Base-by-base conservation (phyloP, 352 stramenopile genomes). In the Phytophthora lateralis region DNA sequence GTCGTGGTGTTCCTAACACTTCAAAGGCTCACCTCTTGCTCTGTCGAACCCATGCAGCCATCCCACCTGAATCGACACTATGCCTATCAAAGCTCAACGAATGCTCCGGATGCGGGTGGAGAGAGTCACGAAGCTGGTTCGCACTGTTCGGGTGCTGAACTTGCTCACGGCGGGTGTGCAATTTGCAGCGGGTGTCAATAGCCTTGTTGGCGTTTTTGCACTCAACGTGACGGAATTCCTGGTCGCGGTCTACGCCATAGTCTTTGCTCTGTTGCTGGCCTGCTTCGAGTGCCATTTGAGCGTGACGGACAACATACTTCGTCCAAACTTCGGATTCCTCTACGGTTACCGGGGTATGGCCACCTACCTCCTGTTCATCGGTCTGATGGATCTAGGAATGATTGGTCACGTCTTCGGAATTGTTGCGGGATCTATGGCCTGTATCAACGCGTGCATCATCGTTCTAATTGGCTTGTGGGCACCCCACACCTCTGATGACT, bases 321-420 rank as follows among this genome's bases (percentile, higher is more conserved):
- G 71, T 26, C 58, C 68, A 14, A 86, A 88, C 62, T 88, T 86
- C 48, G 79, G 76, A 24, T 88, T 88, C 57, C 57, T 88, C 14
- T 88, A 77, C 57, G 77, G 75, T 35, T 85, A 81, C 59, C 65
- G 71, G 12, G 79, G 79, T 0, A 78, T 83, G 55, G 64, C 76
- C 3, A 75, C 51, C 6, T 86, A 76, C 35, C 66, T 88, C 21
- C 53, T 88, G 43, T 85, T 88, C 61, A 71, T 88, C 39, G 79
- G 79, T 8, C 57, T 88, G 49, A 63, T 88, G n/a, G 76, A 86
- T 18, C 63, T 88, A 24, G 79, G 79, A 10, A 80, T 87, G 72
- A 71, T 75, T 6, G 70, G 75, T 20, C 60, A 66, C 5, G 27
- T 75, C 18, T 79, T 82, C 45, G 76, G 71, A 0, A 46, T 71